Conservation (phyloP, 345 rosid genomes). For the Lepidium aucheri region DNA sequence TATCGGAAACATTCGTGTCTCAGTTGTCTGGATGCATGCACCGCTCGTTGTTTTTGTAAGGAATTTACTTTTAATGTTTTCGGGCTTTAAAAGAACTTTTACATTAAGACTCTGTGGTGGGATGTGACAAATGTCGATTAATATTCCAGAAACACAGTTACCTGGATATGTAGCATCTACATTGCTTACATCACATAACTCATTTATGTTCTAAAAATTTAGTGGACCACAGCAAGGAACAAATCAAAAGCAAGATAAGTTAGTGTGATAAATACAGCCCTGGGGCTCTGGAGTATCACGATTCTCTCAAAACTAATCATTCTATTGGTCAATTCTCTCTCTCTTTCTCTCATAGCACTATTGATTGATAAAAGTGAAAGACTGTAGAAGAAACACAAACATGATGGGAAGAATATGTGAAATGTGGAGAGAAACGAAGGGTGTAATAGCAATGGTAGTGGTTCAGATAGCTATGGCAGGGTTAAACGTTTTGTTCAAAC, state of each 20-base stretch:
- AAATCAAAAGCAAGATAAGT: background rate
- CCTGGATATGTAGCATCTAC: background rate
- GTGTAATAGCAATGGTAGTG: constrained; percentile 28
- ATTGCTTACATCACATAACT: background rate
- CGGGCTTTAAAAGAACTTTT: background rate
- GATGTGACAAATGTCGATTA: background rate
- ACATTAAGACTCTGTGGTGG: background rate
- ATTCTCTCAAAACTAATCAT: background rate
- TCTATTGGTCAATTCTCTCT: background rate
- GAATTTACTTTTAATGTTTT: background rate
- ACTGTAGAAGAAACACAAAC: background rate
- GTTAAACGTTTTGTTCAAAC: constrained; percentile 30
- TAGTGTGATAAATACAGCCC: background rate
- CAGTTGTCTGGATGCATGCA: background rate
- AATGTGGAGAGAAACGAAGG: constrained; percentile 20
- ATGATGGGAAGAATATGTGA: constrained; percentile 10
- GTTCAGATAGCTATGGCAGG: constrained; percentile 29
- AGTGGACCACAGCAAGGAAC: constrained; percentile 10
- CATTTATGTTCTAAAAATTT: background rate
- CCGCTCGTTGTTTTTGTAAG: background rate
- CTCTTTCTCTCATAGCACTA: background rate
- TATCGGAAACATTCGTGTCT: background rate
- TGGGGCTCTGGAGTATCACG: background rate
- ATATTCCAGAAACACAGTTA: constrained; percentile 10
- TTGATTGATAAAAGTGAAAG: background rate